A percentile compares a stretch with the other conserved stretches of the same genome.
These are phyloP conservation scores for Neurospora sp. DNA, from an alignment of 495 filamentous ascomycete genomes.

Conservation along the genomic window DNA sequence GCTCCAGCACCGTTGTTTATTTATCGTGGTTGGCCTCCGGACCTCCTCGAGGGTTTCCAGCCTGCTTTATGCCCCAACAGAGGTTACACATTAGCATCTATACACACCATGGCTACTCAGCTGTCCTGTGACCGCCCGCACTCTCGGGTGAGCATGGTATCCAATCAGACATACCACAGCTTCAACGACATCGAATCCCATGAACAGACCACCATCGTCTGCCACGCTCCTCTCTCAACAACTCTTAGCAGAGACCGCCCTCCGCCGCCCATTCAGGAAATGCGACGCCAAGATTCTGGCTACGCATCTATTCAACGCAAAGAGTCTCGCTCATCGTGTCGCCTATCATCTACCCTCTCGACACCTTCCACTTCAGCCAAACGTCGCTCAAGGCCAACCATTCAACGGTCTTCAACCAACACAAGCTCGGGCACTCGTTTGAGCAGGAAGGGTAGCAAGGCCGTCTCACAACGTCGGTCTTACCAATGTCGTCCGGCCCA, in stretches of 20 bases:
- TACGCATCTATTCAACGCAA: slow-evolving; percentile 33
- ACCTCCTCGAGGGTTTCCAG: not conserved
- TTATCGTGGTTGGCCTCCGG: slow-evolving; percentile 4
- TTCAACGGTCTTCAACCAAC: slow-evolving; percentile 21
- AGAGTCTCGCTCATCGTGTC: slow-evolving; percentile 16
- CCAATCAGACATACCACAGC: slow-evolving; percentile 38
- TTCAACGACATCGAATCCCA: slow-evolving; percentile 33
- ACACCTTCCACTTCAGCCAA: slow-evolving; percentile 20
- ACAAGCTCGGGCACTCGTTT: slow-evolving; percentile 21
- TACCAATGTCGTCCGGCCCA: slow-evolving; percentile 8
- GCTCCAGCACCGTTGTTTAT: not conserved
- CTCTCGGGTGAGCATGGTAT: slow-evolving; percentile 32
- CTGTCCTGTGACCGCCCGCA: slow-evolving; percentile 26
- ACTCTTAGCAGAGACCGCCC: slow-evolving; percentile 6
- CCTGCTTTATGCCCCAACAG: slow-evolving; percentile 13
- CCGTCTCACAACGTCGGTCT: slow-evolving; percentile 15
- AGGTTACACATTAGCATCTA: not conserved
- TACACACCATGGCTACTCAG: slow-evolving; percentile 23
- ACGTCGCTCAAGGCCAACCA: slow-evolving; percentile 22
- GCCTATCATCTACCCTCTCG: slow-evolving; percentile 13
- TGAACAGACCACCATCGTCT: slow-evolving; percentile 12
- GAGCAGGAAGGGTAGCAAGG: slow-evolving; percentile 14
- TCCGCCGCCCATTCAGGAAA: slow-evolving; percentile 18
- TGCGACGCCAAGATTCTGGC: slow-evolving; percentile 40
- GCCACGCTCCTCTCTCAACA: not conserved